Evolutionary conservation across 768 basidiomycete genomes (phyloP).

Genomic region (Lactarius sp.): DNA sequence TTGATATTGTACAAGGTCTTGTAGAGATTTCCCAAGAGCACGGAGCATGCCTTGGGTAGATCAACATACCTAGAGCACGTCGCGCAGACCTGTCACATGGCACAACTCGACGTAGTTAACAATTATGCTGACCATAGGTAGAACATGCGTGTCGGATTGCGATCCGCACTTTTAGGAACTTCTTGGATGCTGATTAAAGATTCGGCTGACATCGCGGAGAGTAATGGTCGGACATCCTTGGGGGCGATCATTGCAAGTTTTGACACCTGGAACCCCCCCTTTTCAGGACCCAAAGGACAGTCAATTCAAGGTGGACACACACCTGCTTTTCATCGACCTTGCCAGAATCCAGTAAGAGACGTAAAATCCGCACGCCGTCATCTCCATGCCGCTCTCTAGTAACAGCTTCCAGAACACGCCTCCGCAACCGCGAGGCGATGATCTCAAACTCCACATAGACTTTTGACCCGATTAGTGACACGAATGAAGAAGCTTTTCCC

Average conservation of each 20-base stretch:
- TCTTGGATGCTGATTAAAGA: constrained; percentile 88
- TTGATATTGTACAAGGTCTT: constrained; percentile 88
- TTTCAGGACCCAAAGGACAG: constrained; percentile 9
- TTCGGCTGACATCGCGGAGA: constrained; percentile 75
- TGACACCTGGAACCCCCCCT: constrained; percentile 56
- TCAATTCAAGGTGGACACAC: constrained; percentile 29
- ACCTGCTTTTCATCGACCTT: constrained; percentile 97
- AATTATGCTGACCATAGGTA: constrained; percentile 71
- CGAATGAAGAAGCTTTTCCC: constrained; percentile 64
- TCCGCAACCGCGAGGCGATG: constrained; percentile 60
- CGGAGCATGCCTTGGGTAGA: constrained; percentile 72
- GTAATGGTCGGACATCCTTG: constrained; percentile 77
- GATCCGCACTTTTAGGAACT: constrained; percentile 85
- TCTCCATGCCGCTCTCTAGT: constrained; percentile 79
- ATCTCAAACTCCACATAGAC: constrained; percentile 78
- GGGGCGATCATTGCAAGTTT: constrained; percentile 91
- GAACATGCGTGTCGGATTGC: constrained; percentile 82
- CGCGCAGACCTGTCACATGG: constrained; percentile 6
- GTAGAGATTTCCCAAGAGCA: constrained; percentile 73
- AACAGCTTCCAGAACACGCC: constrained; percentile 69
- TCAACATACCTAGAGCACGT: constrained; percentile 74
- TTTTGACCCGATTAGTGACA: constrained; percentile 58
- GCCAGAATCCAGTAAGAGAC: constrained; percentile 71
- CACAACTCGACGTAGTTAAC: neutral
- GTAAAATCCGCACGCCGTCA: constrained; percentile 77